Conservation (phyloP, 2,329 filamentous ascomycete species). For the Trichothecium sympodiale region DNA sequence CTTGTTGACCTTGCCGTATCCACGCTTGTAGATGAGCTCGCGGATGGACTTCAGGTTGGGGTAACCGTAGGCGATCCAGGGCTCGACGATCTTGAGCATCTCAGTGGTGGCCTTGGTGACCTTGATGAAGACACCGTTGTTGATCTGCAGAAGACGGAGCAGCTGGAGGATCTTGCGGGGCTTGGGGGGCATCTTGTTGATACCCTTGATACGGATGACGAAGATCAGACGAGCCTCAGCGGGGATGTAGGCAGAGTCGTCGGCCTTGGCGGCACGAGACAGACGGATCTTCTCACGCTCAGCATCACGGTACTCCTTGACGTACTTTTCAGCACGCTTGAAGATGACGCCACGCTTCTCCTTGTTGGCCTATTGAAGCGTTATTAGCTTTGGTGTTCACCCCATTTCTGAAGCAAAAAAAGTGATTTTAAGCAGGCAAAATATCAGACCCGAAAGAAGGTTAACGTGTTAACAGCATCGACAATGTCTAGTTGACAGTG, state of each 20-base stretch:
- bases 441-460: slow-evolving; percentile 99
- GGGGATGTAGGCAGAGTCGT: slow-evolving; percentile 87
- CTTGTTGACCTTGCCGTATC: slow-evolving; percentile 98
- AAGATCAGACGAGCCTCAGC: slow-evolving; percentile 96
- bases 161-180: slow-evolving; percentile 99
- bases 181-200: slow-evolving; percentile 99
- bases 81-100: slow-evolving; percentile 98
- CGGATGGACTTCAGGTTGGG: slow-evolving; percentile 98
- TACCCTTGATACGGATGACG: slow-evolving; percentile 99
- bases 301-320: slow-evolving; percentile 96
- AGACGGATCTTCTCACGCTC: slow-evolving; percentile 99
- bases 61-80: slow-evolving; percentile 98
- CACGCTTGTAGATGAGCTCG: slow-evolving; percentile 99
- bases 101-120: slow-evolving; percentile 95
- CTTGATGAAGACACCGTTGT: slow-evolving; percentile 97
- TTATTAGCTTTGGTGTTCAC: slow-evolving; percentile 22
- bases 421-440: slow-evolving; percentile 18
- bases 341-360: slow-evolving; percentile 98
- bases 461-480: slow-evolving; percentile 96
- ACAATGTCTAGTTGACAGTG: slow-evolving; percentile 86
- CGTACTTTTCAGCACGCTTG: slow-evolving; percentile 99
- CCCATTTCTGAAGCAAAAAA: slow-evolving; percentile 4
- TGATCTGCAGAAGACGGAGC: slow-evolving; percentile 99
- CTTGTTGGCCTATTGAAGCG: slow-evolving; percentile 70
- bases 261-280: slow-evolving; percentile 76